Evolutionary conservation across 2,329 filamentous ascomycete genomes (phyloP), one percentile per base, ranked within the genome.

Genomic region (Fusarium penzigii): DNA sequence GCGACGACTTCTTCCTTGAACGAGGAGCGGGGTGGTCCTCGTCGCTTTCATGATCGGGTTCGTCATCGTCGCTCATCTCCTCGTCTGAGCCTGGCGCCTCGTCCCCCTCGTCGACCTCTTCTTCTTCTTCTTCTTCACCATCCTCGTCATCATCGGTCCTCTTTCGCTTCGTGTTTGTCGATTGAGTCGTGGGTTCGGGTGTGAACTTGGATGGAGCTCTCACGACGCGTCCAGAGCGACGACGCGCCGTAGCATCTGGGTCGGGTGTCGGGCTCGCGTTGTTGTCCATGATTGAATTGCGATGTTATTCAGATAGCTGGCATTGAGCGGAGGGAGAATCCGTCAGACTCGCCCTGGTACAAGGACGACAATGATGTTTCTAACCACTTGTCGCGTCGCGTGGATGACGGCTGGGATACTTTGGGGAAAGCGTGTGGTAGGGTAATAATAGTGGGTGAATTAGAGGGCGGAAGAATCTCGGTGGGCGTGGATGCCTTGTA

Each of bases 171-270:
- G 77, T 67, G 40, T 75, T 73, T 42, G 72, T 62, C 48, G 74
- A 65, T 60, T 76, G 73, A 43, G 60, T 59, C 40, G 67, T 52
- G 48, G 65, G 54, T 55, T 85, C 79, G 49, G 82, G 79, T 51
- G 75, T 75, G 71, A 84, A 87, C 68, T 86, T 86, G 66, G 79
- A 70, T 42, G 84, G 83, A 36, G 75, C 77, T 66, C 76, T 82
- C 56, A 83, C 78, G 75, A 85, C 84, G 82, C 84, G 84, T 83
- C 84, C 83, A 38, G 86, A 89, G 60, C 84, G 83, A 70, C 86
- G 85, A 78, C 81, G 80, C 72, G 78, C 76, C 65, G 77, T 75
- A 53, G 75, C 72, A 56, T 78, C 75, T 55, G 75, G 73, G 49
- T 80, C 78, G 55, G 80, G 77, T 45, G 80, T 79, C 59, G 75